Evolutionary conservation across 2,329 filamentous ascomycete species (phyloP).

Genomic region (Cercospora sesami): DNA sequence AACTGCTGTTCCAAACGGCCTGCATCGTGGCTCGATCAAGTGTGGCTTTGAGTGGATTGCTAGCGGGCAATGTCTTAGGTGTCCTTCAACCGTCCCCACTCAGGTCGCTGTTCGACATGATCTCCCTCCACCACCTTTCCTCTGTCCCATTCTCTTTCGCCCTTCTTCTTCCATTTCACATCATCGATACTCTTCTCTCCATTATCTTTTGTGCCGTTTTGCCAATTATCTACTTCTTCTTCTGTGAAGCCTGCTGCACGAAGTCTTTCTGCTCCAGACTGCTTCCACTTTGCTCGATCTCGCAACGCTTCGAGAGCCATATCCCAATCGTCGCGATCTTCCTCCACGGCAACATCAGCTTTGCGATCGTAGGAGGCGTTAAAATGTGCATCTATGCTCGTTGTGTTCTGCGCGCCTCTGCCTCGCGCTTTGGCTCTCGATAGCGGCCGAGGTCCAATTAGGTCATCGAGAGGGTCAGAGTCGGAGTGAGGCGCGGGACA

Average conservation of each 20-base stretch:
- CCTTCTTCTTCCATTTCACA: constrained; percentile 39
- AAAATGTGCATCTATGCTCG: constrained; percentile 78
- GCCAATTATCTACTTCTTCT: constrained; percentile 66
- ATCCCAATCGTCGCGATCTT: constrained; percentile 68
- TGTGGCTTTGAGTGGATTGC: not conserved
- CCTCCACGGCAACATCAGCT: constrained; percentile 52
- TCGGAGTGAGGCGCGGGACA: constrained; percentile 15
- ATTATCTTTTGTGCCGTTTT: constrained; percentile 62
- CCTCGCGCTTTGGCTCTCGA: constrained; percentile 60
- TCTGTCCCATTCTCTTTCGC: constrained; percentile 67
- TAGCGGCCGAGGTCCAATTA: constrained; percentile 68
- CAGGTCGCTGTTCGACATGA: constrained; percentile 51
- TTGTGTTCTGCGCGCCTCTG: constrained; percentile 58
- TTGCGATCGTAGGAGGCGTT: constrained; percentile 62
- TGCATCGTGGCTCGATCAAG: not conserved
- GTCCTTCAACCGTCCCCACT: constrained; percentile 45
- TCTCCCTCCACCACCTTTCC: constrained; percentile 63
- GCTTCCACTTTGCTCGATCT: constrained; percentile 76
- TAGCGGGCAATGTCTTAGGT: not conserved
- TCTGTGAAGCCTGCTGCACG: constrained; percentile 71
- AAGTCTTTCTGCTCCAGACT: constrained; percentile 72
- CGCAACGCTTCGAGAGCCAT: constrained; percentile 74
- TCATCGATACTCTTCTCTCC: constrained; percentile 60
- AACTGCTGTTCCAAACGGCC: not conserved
- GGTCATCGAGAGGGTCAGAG: constrained; percentile 72